A percentile compares a stretch with the other conserved stretches of the same genome.
phyloP scores from a whole-genome alignment of 2,329 filamentous ascomycete genomes.

The Sporothrix phasma region DNA sequence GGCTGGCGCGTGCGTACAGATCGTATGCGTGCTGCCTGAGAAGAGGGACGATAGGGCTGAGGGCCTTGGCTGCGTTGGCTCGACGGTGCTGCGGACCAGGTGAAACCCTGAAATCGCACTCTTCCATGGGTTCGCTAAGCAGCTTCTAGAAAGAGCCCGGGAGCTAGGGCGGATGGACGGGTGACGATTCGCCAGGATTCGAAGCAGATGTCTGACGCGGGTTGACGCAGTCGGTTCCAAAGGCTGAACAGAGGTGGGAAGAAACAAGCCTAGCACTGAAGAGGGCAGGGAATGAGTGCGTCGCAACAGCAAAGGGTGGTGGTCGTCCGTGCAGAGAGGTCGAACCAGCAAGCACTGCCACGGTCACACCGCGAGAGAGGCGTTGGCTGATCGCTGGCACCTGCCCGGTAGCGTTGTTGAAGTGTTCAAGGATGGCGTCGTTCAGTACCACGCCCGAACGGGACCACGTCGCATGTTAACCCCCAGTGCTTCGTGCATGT shows the following conservation, averaged over 20 bases:
- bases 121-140: neutral
- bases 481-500: neutral
- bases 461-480: neutral
- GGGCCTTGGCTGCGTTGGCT: conserved; percentile 3
- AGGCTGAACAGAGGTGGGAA: neutral
- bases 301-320: neutral
- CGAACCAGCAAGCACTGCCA: conserved; percentile 8
- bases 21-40: neutral
- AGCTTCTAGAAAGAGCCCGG: conserved; percentile 4
- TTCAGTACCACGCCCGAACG: neutral
- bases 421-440: neutral
- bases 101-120: neutral
- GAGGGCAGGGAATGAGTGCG: neutral
- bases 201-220: conserved; percentile 2
- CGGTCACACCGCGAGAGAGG: neutral
- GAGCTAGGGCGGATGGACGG: neutral
- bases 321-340: neutral
- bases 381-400: neutral
- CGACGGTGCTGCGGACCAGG: conserved; percentile 12
- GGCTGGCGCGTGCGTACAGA: neutral
- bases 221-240: neutral
- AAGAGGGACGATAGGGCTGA: conserved; percentile 10
- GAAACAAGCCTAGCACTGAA: neutral
- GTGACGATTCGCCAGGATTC: neutral
- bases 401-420: neutral